Evolutionary conservation across 1,139 yeast species (phyloP).

Genomic region (Suhomyces bokatorum): DNA sequence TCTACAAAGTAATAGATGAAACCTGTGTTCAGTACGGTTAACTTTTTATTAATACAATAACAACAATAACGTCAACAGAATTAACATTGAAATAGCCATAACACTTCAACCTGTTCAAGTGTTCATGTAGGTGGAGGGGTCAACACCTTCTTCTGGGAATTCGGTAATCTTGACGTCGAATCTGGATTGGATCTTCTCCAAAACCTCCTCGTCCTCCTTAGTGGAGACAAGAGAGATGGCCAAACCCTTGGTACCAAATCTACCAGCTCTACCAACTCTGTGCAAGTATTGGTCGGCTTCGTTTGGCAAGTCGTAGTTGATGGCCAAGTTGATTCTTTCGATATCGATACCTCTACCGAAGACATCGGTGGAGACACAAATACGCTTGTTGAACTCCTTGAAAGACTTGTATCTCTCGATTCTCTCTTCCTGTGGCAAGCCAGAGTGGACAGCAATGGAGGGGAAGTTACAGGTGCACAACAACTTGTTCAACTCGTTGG

Average conservation of each 20-base stretch:
- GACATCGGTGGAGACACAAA: slow-evolving; percentile 97
- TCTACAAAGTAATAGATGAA: slow-evolving; percentile 43
- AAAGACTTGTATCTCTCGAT: slow-evolving; percentile 93
- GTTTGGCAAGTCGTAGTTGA: slow-evolving; percentile 87
- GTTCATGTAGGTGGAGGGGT: slow-evolving; percentile 97
- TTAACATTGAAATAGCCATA: slow-evolving; percentile 4
- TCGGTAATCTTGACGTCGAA: slow-evolving; percentile 93
- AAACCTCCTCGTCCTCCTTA: slow-evolving; percentile 85
- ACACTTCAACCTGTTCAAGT: slow-evolving; percentile 46
- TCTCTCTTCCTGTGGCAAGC: slow-evolving; percentile 96
- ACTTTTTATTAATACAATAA: slow-evolving; percentile 11
- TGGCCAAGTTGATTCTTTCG: slow-evolving; percentile 96
- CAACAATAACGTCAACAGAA: slow-evolving; percentile 4
- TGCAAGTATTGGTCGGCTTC: slow-evolving; percentile 98
- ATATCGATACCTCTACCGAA: slow-evolving; percentile 99
- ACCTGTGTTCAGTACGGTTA: slow-evolving; percentile 18
- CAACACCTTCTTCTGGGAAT: slow-evolving; percentile 98
- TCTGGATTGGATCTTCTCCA: slow-evolving; percentile 93
- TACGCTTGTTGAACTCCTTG: slow-evolving; percentile 98
- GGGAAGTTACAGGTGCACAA: slow-evolving; percentile 95
- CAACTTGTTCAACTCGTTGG: slow-evolving; percentile 85
- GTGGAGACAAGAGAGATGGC: slow-evolving; percentile 88
- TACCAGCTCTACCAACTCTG: slow-evolving; percentile 99
- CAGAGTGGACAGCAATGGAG: slow-evolving; percentile 94
- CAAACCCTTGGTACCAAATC: slow-evolving; percentile 99